phyloP scores from a whole-genome alignment of 2,329 filamentous ascomycete genomes.

The Aspergillus sp. region DNA sequence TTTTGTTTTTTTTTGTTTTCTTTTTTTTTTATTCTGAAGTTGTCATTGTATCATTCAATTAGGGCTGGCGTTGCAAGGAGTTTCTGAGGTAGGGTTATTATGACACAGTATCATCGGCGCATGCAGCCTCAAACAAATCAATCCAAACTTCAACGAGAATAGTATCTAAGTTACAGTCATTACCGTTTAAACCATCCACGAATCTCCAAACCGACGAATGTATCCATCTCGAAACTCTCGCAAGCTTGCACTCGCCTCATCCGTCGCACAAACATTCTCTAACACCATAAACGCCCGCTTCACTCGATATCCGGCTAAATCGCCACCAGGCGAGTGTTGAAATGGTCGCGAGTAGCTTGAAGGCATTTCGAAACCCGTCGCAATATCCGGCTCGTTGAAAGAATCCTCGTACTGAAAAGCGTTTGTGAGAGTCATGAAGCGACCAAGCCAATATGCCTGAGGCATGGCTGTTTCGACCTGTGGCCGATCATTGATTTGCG shows the following conservation, averaged over 20 bases:
- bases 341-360: constrained; percentile 21
- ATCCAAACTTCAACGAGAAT: not conserved
- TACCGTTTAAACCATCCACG: constrained; percentile 17
- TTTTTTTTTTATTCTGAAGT: not conserved
- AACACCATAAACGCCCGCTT: constrained; percentile 37
- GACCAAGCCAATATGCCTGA: constrained; percentile 32
- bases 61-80: constrained; percentile 3
- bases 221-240: constrained; percentile 29
- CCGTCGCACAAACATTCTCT: constrained; percentile 32
- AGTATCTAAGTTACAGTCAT: not conserved
- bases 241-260: constrained; percentile 36
- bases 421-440: constrained; percentile 32
- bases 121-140: not conserved
- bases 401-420: constrained; percentile 34
- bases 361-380: constrained; percentile 27
- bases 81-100: not conserved
- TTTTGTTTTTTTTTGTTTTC: not conserved
- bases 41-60: not conserved
- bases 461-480: constrained; percentile 28
- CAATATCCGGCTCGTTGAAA: constrained; percentile 29
- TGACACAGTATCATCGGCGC: not conserved
- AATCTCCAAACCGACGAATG: constrained; percentile 21
- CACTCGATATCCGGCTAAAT: constrained; percentile 23
- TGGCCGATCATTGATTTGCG: not conserved
- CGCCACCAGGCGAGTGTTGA: constrained; percentile 12